Conservation (phyloP, 257 asterid species). For the Solanum arcanum region DNA sequence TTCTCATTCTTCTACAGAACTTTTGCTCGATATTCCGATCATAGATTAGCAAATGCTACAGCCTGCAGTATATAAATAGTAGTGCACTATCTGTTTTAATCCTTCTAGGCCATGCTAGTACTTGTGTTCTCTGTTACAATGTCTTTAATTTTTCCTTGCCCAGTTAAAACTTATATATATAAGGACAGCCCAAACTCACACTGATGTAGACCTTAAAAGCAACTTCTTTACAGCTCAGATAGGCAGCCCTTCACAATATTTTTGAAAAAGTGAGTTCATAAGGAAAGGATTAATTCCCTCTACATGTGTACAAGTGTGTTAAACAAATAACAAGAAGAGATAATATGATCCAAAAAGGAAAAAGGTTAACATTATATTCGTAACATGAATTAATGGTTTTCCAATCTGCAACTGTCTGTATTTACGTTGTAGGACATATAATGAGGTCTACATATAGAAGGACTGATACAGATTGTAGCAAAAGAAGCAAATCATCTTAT, state of each 20-base stretch:
- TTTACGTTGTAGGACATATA: not conserved
- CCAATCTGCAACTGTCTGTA: not conserved
- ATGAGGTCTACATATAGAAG: not conserved
- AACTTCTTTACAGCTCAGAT: not conserved
- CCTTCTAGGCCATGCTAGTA: not conserved
- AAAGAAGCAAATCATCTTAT: not conserved
- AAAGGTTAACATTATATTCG: not conserved
- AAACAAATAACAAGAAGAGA: not conserved
- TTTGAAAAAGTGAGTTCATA: not conserved
- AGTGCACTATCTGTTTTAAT: not conserved
- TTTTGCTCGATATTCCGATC: not conserved
- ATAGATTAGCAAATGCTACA: not conserved
- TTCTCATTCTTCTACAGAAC: not conserved
- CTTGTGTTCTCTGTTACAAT: not conserved
- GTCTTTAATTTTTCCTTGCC: not conserved
- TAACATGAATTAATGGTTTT: not conserved
- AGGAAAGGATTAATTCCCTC: not conserved
- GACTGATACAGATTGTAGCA: not conserved
- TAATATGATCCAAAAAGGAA: not conserved
- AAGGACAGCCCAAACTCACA: not conserved
- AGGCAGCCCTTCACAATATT: not conserved
- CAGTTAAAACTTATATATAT: not conserved
- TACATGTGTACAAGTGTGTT: not conserved
- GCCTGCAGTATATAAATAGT: not conserved
- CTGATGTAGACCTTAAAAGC: not conserved